Base-by-base conservation (phyloP, 2,329 filamentous ascomycete species). In the Ophiostoma triangulosporum region DNA sequence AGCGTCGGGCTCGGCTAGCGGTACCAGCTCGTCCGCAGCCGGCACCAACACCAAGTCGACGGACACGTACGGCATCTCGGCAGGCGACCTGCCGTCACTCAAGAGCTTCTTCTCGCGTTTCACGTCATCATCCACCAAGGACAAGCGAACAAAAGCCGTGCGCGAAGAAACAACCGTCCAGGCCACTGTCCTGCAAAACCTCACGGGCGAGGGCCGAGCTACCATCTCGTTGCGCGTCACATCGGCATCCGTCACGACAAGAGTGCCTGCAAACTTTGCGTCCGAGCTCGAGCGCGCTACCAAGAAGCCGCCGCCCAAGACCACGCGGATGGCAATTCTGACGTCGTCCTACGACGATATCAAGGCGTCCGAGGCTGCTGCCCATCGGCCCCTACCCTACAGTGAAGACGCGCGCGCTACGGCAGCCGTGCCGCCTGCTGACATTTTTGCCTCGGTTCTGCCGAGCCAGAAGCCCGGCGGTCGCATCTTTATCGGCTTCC, bases 401-500 rank as follows among this genome's bases (percentile, higher is more conserved):
- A 17, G 27, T 12, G 14, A 6, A 17, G 8, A 68, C 72, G 4
- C 63, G 76, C 9, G 68, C 72, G 3, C 64, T 77, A 11, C 71
- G 76, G 9, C 57, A 76, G 32, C 48, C n/a, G 43, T 53, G 3
- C 54, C 48, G 1, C n/a, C 79, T 3, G 75, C 78, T 1, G 88
- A 95, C 63, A 82, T 98, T 7, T 96, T 98, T 66, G 80, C 86
- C 1, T 93, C 90, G 1, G 90, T 98, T 1, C 70, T 97, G 5
- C 93, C 93, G 2, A 88, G 80, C 54, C 94, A 89, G 66, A 86
- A 87, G 61, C 78, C 78, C 0, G 80, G 80, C 8, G 93, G 93
- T 6, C 83, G 88, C 52, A 86, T 98, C 53, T 98, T 97, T 63
- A 98, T 98, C 63, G 93, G 93, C 0, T 98, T 98, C 64, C 91